Conservation (phyloP, 371 early-diverging fungal species). For the Mortierella polycephala region DNA sequence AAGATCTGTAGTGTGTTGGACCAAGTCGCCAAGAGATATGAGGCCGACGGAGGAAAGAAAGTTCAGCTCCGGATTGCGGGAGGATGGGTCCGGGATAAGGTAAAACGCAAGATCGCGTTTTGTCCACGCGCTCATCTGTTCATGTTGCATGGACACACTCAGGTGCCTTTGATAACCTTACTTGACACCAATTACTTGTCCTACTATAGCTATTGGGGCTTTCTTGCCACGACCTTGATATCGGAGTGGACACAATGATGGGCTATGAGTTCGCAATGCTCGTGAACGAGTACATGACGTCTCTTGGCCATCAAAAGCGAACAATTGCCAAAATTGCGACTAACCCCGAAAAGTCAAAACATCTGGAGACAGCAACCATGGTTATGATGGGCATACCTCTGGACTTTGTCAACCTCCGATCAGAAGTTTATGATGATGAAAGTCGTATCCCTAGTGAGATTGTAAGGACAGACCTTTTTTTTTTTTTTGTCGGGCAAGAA, state of each 20-base stretch:
- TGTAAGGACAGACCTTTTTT: constrained; percentile 52
- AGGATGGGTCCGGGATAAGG: constrained; percentile 99
- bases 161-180: background rate
- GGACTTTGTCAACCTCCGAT: constrained; percentile 98
- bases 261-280: constrained; percentile 94
- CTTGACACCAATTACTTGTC: background rate
- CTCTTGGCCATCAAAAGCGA: constrained; percentile 60
- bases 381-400: constrained; percentile 82
- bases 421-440: constrained; percentile 89
- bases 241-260: constrained; percentile 95
- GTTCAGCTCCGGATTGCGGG: constrained; percentile 94
- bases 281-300: constrained; percentile 75
- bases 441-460: constrained; percentile 86
- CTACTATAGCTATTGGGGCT: constrained; percentile 83
- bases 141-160: background rate
- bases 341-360: constrained; percentile 98
- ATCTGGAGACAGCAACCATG: constrained; percentile 98
- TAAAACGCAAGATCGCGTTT: constrained; percentile 25
- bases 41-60: constrained; percentile 59
- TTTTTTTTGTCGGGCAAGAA: background rate
- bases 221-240: constrained; percentile 94
- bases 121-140: background rate
- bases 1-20: constrained; percentile 72
- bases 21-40: constrained; percentile 66
- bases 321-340: constrained; percentile 85